Conservation (phyloP, 352 stramenopile species). For the Phytopythium cucurbitacearum region DNA sequence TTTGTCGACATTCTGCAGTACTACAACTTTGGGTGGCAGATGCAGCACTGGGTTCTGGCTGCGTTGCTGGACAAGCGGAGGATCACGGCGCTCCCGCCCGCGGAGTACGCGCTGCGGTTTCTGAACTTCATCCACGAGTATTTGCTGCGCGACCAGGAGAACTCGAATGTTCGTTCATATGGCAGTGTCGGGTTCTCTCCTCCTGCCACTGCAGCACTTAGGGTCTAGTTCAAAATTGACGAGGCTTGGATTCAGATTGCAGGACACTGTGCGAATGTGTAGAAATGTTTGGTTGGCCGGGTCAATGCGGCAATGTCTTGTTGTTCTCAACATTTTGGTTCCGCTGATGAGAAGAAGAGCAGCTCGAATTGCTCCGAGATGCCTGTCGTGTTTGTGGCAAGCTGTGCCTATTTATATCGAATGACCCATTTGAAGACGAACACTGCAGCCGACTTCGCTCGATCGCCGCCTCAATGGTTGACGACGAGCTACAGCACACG, state of each 20-base stretch:
- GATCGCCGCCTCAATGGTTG: background rate
- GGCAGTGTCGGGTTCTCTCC: constrained; percentile 53
- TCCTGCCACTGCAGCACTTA: constrained; percentile 11
- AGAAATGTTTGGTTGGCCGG: too few relatives aligned
- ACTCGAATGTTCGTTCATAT: constrained; percentile 59
- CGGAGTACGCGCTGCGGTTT: constrained; percentile 84
- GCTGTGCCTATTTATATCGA: too few relatives aligned
- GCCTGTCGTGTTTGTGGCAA: too few relatives aligned
- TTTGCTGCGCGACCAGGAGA: constrained; percentile 59
- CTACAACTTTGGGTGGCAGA: constrained; percentile 83
- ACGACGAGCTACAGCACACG: constrained; percentile 23
- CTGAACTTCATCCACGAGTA: constrained; percentile 85
- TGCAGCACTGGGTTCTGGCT: constrained; percentile 75
- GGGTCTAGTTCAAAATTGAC: constrained; percentile 9
- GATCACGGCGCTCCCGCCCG: constrained; percentile 76
- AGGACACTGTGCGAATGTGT: too few relatives aligned
- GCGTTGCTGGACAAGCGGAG: constrained; percentile 65
- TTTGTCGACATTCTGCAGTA: constrained; percentile 86
- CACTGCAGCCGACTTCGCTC: too few relatives aligned
- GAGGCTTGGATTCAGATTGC: background rate
- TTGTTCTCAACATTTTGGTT: too few relatives aligned
- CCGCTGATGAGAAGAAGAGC: too few relatives aligned
- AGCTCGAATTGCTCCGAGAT: too few relatives aligned
- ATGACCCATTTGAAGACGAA: too few relatives aligned
- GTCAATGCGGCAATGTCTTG: too few relatives aligned